Conservation (phyloP, 164 flowering plant species). For the Berberis vulgaris region DNA sequence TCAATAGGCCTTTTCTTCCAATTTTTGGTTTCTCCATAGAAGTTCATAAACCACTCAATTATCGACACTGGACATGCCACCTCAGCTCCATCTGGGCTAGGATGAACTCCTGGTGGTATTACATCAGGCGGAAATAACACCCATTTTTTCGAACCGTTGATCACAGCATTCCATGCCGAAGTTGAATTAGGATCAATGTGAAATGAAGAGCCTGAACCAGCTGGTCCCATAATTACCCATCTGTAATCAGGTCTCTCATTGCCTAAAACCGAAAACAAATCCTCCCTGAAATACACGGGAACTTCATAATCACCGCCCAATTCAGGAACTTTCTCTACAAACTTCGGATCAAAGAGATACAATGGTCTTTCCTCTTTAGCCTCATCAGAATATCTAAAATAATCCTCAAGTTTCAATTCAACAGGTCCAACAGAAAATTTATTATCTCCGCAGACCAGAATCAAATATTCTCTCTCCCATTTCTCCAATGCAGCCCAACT, state of each 20-base stretch:
- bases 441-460: constrained; percentile 46
- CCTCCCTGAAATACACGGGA: constrained; percentile 81
- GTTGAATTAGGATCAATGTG: constrained; percentile 98
- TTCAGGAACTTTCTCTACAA: constrained; percentile 72
- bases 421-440: constrained; percentile 84
- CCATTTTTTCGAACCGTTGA: constrained; percentile 96
- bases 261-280: constrained; percentile 77
- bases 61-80: constrained; percentile 98
- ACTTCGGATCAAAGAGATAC: constrained; percentile 91
- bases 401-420: constrained; percentile 75
- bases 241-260: constrained; percentile 88
- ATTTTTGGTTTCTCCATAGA: constrained; percentile 62
- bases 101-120: constrained; percentile 95
- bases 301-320: constrained; percentile 74
- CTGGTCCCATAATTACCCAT: constrained; percentile 93
- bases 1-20: constrained; percentile 82
- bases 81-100: constrained; percentile 96
- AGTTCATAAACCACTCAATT: constrained; percentile 98
- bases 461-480: constrained; percentile 75
- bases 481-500: constrained; percentile 70
- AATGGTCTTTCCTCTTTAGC: constrained; percentile 84
- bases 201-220: constrained; percentile 83
- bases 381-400: constrained; percentile 67
- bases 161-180: constrained; percentile 98
- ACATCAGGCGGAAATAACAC: constrained; percentile 35